These are phyloP conservation scores for Solanum pinnatisectum DNA, from an alignment of 257 asterid genomes.

Conservation along the genomic window DNA sequence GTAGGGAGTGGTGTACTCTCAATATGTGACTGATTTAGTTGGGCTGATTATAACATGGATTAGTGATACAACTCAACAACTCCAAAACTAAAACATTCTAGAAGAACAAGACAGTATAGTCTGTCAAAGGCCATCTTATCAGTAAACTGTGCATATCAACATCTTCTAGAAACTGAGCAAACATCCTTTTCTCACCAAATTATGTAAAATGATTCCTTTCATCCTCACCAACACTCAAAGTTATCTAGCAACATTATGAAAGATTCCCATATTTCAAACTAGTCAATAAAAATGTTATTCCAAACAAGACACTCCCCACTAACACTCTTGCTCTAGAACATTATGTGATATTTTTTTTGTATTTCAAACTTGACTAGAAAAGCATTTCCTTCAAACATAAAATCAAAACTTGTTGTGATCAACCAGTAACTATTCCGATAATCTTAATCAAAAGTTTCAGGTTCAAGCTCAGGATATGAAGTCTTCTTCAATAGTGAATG, in stretches of 20 bases:
- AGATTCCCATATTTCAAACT: neutral
- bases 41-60: neutral
- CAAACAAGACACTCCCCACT: neutral
- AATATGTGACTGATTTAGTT: neutral
- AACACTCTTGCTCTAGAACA: neutral
- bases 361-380: neutral
- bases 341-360: neutral
- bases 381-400: neutral
- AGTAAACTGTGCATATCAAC: neutral
- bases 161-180: neutral
- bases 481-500: neutral
- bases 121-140: neutral
- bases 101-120: neutral
- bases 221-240: neutral
- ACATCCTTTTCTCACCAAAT: neutral
- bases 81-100: neutral
- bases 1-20: rapidly evolving
- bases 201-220: neutral
- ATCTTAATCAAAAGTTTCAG: neutral
- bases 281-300: neutral
- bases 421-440: neutral
- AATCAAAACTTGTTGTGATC: neutral
- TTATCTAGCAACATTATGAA: neutral
- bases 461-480: neutral
- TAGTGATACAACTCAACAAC: neutral